These are phyloP conservation scores for Lagenaria siceraria DNA, from an alignment of 306 rosid genomes.

Conservation along the genomic window DNA sequence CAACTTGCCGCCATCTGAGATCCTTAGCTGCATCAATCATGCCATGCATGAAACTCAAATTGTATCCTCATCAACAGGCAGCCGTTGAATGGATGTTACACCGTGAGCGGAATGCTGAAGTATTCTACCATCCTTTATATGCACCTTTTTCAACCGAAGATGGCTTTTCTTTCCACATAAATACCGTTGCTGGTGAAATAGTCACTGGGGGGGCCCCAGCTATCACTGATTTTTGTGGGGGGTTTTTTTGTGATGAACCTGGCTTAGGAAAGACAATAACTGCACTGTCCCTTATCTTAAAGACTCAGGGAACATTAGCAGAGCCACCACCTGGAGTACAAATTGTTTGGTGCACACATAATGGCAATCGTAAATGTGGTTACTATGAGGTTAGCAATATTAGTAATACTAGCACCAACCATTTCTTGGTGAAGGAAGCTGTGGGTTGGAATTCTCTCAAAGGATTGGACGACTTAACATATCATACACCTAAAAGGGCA, in stretches of 20 bases:
- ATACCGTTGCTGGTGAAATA: slow-evolving; percentile 74
- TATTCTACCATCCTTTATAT: slow-evolving; percentile 65
- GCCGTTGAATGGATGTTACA: slow-evolving; percentile 97
- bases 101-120: slow-evolving; percentile 62
- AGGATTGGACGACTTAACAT: slow-evolving; percentile 23
- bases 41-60: slow-evolving; percentile 79
- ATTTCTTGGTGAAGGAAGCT: slow-evolving; percentile 33
- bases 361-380: slow-evolving; percentile 63
- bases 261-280: slow-evolving; percentile 98
- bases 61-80: slow-evolving; percentile 84
- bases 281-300: slow-evolving; percentile 71
- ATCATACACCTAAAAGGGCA: slow-evolving; percentile 50
- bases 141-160: slow-evolving; percentile 54
- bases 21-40: slow-evolving; percentile 54
- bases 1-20: slow-evolving; percentile 66
- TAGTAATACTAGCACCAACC: slow-evolving; percentile 13
- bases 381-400: slow-evolving; percentile 69
- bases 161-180: slow-evolving; percentile 52
- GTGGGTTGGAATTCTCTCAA: slow-evolving; percentile 19
- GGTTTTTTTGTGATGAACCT: slow-evolving; percentile 96
- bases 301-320: slow-evolving; percentile 69
- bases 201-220: slow-evolving; percentile 54
- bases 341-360: slow-evolving; percentile 60
- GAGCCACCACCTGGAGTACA: slow-evolving; percentile 58
- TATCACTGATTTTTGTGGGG: slow-evolving; percentile 76